Percentiles rank a stretch among this genome's conserved stretches.
phyloP scores from a whole-genome alignment of 2,329 filamentous ascomycete genomes.

The Fusarium pseudograminearum region DNA sequence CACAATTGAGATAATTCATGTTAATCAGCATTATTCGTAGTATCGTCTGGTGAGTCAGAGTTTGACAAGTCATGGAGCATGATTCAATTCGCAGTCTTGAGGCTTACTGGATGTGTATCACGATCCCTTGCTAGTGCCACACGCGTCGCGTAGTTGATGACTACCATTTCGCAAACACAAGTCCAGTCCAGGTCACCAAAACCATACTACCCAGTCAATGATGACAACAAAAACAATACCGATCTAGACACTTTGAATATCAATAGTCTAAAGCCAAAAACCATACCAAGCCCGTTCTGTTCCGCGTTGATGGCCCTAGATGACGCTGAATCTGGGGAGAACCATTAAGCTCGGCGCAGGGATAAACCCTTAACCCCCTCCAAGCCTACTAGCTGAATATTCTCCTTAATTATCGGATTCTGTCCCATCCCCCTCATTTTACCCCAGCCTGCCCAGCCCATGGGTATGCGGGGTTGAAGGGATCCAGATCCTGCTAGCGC shows the following conservation, averaged over 20 bases:
- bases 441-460: slow-evolving; percentile 2
- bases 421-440: not conserved
- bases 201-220: not conserved
- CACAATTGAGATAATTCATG: too few relatives aligned
- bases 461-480: slow-evolving; percentile 3
- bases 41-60: too few relatives aligned
- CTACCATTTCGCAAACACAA: too few relatives aligned
- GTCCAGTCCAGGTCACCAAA: too few relatives aligned
- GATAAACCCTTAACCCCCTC: not conserved
- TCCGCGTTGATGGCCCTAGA: not conserved
- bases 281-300: not conserved
- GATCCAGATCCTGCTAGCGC: slow-evolving; percentile 11
- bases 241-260: not conserved
- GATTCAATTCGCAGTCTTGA: too few relatives aligned
- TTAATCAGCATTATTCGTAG: too few relatives aligned
- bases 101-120: too few relatives aligned
- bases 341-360: not conserved
- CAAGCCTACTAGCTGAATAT: not conserved
- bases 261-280: not conserved
- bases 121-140: too few relatives aligned
- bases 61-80: fast-evolving
- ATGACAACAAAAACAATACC: not conserved
- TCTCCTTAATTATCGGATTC: not conserved
- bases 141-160: too few relatives aligned
- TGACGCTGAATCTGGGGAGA: not conserved